Percentiles rank a stretch among this genome's conserved stretches.
Conservation (phyloP, 2,329 filamentous ascomycete genomes). For the Hortaea werneckii region DNA sequence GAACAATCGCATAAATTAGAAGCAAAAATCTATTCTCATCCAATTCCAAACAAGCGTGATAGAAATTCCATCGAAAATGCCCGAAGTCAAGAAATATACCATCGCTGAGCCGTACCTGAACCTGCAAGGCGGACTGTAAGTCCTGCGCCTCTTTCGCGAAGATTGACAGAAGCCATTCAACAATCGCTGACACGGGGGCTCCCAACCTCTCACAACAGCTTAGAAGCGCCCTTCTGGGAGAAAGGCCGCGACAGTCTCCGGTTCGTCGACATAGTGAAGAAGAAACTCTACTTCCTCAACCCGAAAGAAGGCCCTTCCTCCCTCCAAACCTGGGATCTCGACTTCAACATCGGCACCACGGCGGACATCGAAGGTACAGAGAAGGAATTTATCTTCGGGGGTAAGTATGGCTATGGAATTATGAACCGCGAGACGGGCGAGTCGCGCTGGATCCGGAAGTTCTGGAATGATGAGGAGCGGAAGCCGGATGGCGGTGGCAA, state of each 20-base stretch:
- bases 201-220: neutral
- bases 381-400: slow-evolving; percentile 62
- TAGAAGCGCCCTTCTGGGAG: slow-evolving; percentile 48
- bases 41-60: no score
- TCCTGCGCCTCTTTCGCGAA: no score
- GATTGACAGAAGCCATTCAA: no score
- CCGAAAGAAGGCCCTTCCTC: slow-evolving; percentile 53
- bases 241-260: slow-evolving; percentile 54
- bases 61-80: no score
- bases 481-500: slow-evolving; percentile 24
- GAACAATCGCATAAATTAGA: no score
- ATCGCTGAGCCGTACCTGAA: slow-evolving; percentile 44
- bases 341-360: slow-evolving; percentile 50
- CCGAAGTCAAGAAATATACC: slow-evolving; percentile 24
- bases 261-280: slow-evolving; percentile 74
- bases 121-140: slow-evolving; percentile 56
- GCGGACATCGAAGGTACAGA: slow-evolving; percentile 64
- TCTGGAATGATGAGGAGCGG: slow-evolving; percentile 44
- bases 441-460: slow-evolving; percentile 46
- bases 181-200: neutral
- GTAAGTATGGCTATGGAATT: slow-evolving; percentile 74
- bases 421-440: slow-evolving; percentile 54
- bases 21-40: no score
- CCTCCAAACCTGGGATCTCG: slow-evolving; percentile 44
- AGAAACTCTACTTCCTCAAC: slow-evolving; percentile 62